Percentiles rank a stretch among this genome's conserved stretches.
Conservation (phyloP, 495 filamentous ascomycete species). For the Oidiodendron maius region DNA sequence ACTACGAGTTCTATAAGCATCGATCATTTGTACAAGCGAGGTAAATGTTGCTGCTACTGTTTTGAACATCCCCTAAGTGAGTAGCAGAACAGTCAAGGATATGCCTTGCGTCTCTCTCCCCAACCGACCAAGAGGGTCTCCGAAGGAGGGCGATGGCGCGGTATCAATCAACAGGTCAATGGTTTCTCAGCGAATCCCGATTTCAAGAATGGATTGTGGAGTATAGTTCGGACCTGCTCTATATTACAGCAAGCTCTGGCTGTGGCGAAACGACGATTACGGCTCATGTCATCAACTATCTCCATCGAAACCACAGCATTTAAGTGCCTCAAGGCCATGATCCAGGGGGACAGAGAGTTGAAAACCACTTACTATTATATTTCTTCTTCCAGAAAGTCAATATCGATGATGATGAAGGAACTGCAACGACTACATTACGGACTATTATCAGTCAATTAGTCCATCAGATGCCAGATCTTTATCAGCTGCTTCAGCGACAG, state of each 20-base stretch:
- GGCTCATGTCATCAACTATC: not conserved
- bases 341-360: not conserved
- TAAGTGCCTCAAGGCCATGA: not conserved
- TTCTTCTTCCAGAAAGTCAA: constrained; percentile 5
- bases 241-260: constrained; percentile 6
- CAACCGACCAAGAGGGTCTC: too few relatives aligned
- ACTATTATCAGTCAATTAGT: constrained; percentile 6
- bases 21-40: too few relatives aligned
- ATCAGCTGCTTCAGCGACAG: not conserved
- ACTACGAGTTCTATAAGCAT: too few relatives aligned
- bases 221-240: constrained; percentile 3
- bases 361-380: not conserved
- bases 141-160: too few relatives aligned
- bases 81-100: too few relatives aligned
- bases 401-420: not conserved
- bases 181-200: too few relatives aligned
- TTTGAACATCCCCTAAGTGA: too few relatives aligned
- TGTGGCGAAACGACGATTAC: constrained; percentile 10
- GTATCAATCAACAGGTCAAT: too few relatives aligned
- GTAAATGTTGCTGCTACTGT: too few relatives aligned
- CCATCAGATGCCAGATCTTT: constrained; percentile 1
- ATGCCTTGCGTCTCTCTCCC: too few relatives aligned
- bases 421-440: constrained; percentile 1
- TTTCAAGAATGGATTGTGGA: too few relatives aligned
- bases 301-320: not conserved